phyloP scores from a whole-genome alignment of 257 asterid species.

The Nicotiana benthamiana region DNA sequence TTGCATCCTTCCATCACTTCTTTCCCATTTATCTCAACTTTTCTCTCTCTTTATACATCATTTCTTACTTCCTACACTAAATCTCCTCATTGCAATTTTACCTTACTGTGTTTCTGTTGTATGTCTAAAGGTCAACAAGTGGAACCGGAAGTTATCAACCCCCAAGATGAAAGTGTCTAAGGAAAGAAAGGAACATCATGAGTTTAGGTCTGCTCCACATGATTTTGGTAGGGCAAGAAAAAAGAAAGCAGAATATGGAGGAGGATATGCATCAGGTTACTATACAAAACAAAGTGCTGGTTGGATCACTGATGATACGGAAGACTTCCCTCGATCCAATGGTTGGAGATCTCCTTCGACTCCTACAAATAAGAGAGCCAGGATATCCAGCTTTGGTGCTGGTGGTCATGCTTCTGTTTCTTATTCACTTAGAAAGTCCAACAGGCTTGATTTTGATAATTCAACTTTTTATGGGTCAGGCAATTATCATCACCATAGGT shows the following conservation, averaged over 20 bases:
- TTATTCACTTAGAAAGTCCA: conserved; percentile 27
- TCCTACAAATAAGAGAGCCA: conserved; percentile 32
- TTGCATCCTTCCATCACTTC: neutral
- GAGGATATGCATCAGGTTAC: conserved; percentile 20
- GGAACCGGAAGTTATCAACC: conserved; percentile 56
- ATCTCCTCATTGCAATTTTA: neutral
- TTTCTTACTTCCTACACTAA: neutral
- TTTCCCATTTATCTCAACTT: neutral
- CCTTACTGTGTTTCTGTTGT: neutral
- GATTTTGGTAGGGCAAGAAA: conserved; percentile 30
- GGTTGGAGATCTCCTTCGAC: conserved; percentile 58
- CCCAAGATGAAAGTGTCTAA: conserved; percentile 44
- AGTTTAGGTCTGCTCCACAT: conserved; percentile 39
- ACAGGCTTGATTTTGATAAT: conserved; percentile 18
- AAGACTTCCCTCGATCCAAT: conserved; percentile 23
- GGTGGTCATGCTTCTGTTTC: conserved; percentile 36
- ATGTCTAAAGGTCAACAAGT: conserved; percentile 41
- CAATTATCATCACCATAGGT: conserved; percentile 28
- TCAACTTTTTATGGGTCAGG: conserved; percentile 29
- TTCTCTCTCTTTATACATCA: neutral
- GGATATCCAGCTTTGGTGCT: conserved; percentile 14
- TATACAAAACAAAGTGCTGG: conserved; percentile 57
- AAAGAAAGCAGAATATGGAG: conserved; percentile 23
- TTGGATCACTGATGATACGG: conserved; percentile 62
- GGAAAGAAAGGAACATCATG: conserved; percentile 32